phyloP scores from a whole-genome alignment of 306 rosid species.

The Ormosia emarginata region DNA sequence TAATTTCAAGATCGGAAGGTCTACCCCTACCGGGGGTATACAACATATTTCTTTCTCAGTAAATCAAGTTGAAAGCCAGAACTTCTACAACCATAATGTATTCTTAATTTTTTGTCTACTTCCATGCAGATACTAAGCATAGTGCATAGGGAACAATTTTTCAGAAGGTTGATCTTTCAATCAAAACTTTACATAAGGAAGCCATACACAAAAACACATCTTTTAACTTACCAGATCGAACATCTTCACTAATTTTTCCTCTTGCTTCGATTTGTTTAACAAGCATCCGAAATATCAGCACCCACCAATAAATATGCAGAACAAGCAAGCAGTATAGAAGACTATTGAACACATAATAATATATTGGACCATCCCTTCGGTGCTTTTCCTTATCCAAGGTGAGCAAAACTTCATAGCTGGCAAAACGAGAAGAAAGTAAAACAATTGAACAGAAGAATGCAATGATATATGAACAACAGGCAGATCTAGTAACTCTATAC shows the following conservation, averaged over 20 bases:
- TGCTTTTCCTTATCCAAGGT: constrained; percentile 84
- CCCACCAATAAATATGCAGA: constrained; percentile 97
- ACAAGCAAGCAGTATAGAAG: constrained; percentile 87
- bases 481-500: neutral
- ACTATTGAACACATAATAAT: constrained; percentile 86
- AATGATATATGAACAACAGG: neutral
- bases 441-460: neutral
- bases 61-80: neutral
- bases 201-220: neutral
- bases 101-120: neutral
- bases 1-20: too few species aligned
- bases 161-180: neutral
- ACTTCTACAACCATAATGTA: neutral
- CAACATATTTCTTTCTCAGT: too few species aligned
- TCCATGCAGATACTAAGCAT: constrained; percentile 1
- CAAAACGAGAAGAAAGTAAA: constrained; percentile 25
- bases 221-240: constrained; percentile 85
- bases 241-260: constrained; percentile 88
- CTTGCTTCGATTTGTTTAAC: constrained; percentile 91
- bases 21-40: too few species aligned
- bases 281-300: constrained; percentile 90
- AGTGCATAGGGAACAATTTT: neutral
- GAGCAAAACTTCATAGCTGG: constrained; percentile 86
- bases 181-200: constrained; percentile 1
- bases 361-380: constrained; percentile 68